Base-by-base conservation (phyloP, 2,329 filamentous ascomycete genomes). In the Plectosphaerella sp. region DNA sequence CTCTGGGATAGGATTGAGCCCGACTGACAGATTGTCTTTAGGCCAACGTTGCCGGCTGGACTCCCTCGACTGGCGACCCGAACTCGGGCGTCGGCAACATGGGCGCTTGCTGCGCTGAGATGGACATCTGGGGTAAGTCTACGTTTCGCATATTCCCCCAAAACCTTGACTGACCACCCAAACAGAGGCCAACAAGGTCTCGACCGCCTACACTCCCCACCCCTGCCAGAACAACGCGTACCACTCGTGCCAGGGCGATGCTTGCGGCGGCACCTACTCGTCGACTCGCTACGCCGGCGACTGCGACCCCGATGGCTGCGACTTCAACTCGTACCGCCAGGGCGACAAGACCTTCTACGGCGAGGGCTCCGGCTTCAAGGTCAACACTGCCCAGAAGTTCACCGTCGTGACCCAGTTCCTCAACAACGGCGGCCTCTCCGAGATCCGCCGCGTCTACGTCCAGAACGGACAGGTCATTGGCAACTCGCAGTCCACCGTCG, bases 291-390 rank as follows among this genome's bases (percentile, higher is more conserved):
- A 87, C 64, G 71, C 62, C 24, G 84, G 84, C 50, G 69, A 78
- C 53, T 88, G 86, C 66, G 86, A 88, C 65, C 81, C 83, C 56
- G 83, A 87, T 61, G 85, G 85, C 41, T 88, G 86, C 62, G 85
- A 87, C 66, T 87, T 85, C 77, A 87, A 87, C 77, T 65, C 77
- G 39, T 88, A 80, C 79, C 84, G 84, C 64, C 75, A 82, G 74
- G 86, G 85, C 56, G 77, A 83, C 69, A 72, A 72, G 54, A 71
- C 69, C 66, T 88, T 86, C 74, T 88, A 82, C 71, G 86, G 84
- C 49, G 61, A 58, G n/a, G 69, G 69, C 48, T 68, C 76, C 1
- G 74, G 75, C 57, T 73, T 73, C 64, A 83, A 71, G 48, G 70
- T 88, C 59, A 79, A 87, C 64, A 84, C 83, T 51, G 77, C 67